Base-by-base conservation (phyloP, 1,284 basidiomycete genomes). In the Neotropicomus parvogracilis region DNA sequence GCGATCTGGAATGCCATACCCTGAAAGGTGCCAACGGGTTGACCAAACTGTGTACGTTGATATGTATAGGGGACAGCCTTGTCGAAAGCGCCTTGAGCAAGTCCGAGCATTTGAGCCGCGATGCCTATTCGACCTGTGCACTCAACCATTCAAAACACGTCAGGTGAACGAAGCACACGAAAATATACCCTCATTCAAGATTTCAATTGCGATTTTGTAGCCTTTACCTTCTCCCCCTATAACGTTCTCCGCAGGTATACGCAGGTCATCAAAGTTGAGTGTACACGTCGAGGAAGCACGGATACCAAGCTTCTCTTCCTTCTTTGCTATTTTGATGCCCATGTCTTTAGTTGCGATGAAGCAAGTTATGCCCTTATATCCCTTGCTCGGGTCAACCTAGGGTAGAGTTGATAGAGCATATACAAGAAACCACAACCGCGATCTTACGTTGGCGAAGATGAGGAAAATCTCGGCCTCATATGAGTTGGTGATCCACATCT, bases 401-500 rank as follows among this genome's bases (percentile, higher is more conserved):
- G 44, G 11, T 19, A 26, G 1, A 5, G 3, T 33, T 13, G 35
- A 40, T 27, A 33, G 16, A 27, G 4, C n/a, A 46, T 5, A 13
- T n/a, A 34, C 14, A 34, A 20, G 20, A 24, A 32, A 33, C 9
- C 36, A 17, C 20, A 26, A 31, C 17, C 3, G 20, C 16, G 13
- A 14, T 64, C 75, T 35, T 54, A 85, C 89, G 59, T 93, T 98
- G 49, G 97, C 97, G 58, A 99, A 99, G 42, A 99, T 88, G 49
- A 91, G 80, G 74, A 90, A 91, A 54, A 98, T 81, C 48, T 94
- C 94, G 6, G 97, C 97, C 70, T 99, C 95, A 54, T 85, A 84
- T 7, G 92, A 94, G 75, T 99, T 99, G 40, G 97, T 98, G 62
- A 99, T 99, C 95, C 95, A 99, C 94, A 97, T 95, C 78, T 99